phyloP scores from a whole-genome alignment of 2,329 filamentous ascomycete genomes.

The Passalora sequoiae region DNA sequence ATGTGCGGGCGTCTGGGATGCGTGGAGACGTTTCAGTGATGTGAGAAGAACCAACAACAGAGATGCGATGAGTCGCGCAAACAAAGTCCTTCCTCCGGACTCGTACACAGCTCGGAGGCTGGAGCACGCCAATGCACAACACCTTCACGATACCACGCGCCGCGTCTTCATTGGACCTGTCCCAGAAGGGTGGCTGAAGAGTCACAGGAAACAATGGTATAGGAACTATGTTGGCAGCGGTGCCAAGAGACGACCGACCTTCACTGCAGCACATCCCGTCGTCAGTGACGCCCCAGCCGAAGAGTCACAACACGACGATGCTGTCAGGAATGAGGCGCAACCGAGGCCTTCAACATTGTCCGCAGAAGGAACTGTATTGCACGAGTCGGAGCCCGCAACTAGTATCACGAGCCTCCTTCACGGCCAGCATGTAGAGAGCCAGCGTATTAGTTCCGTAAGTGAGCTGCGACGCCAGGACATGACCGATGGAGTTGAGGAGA shows the following conservation, averaged over 20 bases:
- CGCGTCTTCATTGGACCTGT: slow-evolving; percentile 63
- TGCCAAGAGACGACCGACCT: slow-evolving; percentile 23
- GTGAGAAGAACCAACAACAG: not conserved
- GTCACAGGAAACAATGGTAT: slow-evolving; percentile 60
- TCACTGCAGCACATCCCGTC: slow-evolving; percentile 26
- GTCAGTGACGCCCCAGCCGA: slow-evolving; percentile 1
- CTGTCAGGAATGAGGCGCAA: not conserved
- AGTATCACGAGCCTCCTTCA: slow-evolving; percentile 28
- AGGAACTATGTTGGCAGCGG: slow-evolving; percentile 44
- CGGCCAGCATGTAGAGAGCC: slow-evolving; percentile 17
- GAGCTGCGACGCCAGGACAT: not conserved
- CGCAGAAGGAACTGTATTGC: slow-evolving; percentile 5
- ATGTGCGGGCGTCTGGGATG: not conserved
- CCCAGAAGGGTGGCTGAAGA: slow-evolving; percentile 60
- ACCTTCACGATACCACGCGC: slow-evolving; percentile 57
- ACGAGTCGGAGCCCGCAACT: slow-evolving; percentile 14
- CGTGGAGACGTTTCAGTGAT: not conserved
- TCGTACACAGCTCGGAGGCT: slow-evolving; percentile 38
- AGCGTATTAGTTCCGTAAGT: slow-evolving; percentile 11
- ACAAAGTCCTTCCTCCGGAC: slow-evolving; percentile 24
- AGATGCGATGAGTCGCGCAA: slow-evolving; percentile 16
- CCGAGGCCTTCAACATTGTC: slow-evolving; percentile 6
- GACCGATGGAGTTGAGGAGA: slow-evolving; percentile 4
- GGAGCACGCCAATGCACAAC: slow-evolving; percentile 56
- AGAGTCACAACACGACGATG: not conserved